Conservation (phyloP, 2,329 filamentous ascomycete species). For the Fusarium tjaetaba region DNA sequence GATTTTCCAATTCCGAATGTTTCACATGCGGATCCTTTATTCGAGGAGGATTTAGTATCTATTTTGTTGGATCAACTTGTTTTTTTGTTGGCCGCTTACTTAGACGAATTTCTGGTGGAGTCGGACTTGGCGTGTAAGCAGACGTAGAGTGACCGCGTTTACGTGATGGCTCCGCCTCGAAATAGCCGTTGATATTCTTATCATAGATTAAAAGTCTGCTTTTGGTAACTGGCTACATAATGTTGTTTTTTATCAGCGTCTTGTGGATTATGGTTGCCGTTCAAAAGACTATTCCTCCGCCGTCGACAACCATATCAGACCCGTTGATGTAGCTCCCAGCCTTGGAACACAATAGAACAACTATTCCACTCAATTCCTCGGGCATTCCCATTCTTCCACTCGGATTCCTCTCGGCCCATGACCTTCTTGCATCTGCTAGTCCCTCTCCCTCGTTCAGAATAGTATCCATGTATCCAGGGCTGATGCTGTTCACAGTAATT, state of each 20-base stretch:
- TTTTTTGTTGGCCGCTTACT: conserved; percentile 6
- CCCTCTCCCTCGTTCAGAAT: conserved; percentile 74
- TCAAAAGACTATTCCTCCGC: conserved; percentile 48
- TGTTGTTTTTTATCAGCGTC: background rate
- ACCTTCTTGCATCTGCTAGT: conserved; percentile 48
- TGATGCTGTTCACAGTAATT: conserved; percentile 75
- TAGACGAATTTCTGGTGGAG: background rate
- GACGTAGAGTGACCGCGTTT: background rate
- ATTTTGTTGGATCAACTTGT: background rate
- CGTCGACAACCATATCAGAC: conserved; percentile 71
- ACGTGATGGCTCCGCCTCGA: background rate
- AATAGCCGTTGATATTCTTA: background rate
- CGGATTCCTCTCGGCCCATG: conserved; percentile 69
- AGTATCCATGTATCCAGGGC: conserved; percentile 81
- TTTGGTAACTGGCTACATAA: background rate
- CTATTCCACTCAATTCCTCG: conserved; percentile 68
- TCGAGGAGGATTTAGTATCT: background rate
- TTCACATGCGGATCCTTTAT: background rate
- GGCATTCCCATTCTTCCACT: conserved; percentile 71
- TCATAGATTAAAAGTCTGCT: too few relatives aligned
- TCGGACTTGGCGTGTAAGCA: background rate
- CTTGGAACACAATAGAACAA: conserved; percentile 66
- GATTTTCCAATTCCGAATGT: conserved; percentile 15
- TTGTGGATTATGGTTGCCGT: background rate
- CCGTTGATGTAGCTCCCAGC: conserved; percentile 74